Base-by-base conservation (phyloP, 73 alveolate genomes). In the Tetrahymena malaccensis region DNA sequence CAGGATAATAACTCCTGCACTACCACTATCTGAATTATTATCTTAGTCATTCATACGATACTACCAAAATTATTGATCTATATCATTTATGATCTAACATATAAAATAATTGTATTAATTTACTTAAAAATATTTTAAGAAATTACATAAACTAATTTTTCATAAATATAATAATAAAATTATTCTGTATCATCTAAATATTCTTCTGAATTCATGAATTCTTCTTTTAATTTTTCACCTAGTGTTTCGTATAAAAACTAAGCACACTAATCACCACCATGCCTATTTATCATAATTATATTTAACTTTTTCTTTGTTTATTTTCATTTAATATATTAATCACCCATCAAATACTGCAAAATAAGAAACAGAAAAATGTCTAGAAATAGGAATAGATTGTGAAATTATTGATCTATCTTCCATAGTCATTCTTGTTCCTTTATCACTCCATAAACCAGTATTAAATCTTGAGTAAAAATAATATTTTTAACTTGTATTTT, bases 341-440 rank as follows among this genome's bases (percentile, higher is more conserved):
- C 25, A 70, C 89, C 99, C 99, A 94, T 97, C 99, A 93, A 94
- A 97, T 34, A 97, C 97, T n/a, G 99, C 98, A 94, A 94, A 97
- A 94, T 95, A 97, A 34, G 98, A 97, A n/a, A 96, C 95, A 94
- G 97, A 96, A 10, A 96, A 55, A 16, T 96, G 34, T 93, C 96
- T 96, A 93, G 93, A 93, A 25, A 95, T 93, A 83, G 93, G 38
- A 84, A 96, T 56, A 93, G 94, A 94, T 34, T 96, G 94, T 11
- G 85, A 85, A 25, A 95, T 85, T 10, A 93, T 58, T 33, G 43
- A 43, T 34, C 97, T 55, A 95, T 95, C 97, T 89, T 95, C 97
- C 94, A 70, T 70, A 17, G 95, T 89, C 55, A 93, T 85, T 93
- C 94, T 95, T 33, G 97, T 89, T 33, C 97, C 97, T 31, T 55